Base-by-base conservation (phyloP, 208 protist species). In the Herpetomonas samuelpessoai region DNA sequence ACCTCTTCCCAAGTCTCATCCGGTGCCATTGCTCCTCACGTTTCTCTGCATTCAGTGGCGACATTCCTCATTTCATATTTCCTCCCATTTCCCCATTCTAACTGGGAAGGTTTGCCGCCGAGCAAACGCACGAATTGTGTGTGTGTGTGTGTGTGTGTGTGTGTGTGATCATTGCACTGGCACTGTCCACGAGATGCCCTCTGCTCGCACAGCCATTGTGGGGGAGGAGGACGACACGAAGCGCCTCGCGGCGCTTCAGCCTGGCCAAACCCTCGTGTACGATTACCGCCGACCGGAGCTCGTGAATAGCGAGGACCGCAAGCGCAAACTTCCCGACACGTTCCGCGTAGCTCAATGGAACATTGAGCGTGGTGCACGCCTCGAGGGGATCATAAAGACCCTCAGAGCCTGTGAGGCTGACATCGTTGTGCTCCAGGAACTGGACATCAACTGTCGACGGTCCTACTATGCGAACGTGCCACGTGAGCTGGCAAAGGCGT, bases 321-420 rank as follows among this genome's bases (percentile, higher is more conserved):
- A 26, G 22, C 16, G 29, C 22, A 76, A 80, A 56, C 61, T 89
- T 19, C 30, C 68, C 12, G 74, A 80, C n/a, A 73, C 66, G 16
- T 65, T 91, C 21, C 59, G 71, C 16, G 55, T 92, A 12, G 69
- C 88, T 38, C 77, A 91, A 60, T 95, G 89, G 83, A 95, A 93
- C 69, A 90, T 95, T 41, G 89, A 93, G 75, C 79, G 89, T 3
- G 86, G 83, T 16, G 44, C 70, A 18, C 59, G 86, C 58, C 68
- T 86, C 26, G 68, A 81, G 2, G 59, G 67, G 50, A 89, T 95
- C 55, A 68, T 91, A 26, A 52, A 53, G 4, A 68, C 72, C 18
- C 61, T 92, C 14, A 57, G 56, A 12, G 68, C 69, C 6, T 59
- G 81, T 14, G 62, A 76, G 19, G 82, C 85, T 2, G 85, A 92